Evolutionary conservation across 1,284 basidiomycete genomes (phyloP).

Genomic region (Sporisorium reilianum): DNA sequence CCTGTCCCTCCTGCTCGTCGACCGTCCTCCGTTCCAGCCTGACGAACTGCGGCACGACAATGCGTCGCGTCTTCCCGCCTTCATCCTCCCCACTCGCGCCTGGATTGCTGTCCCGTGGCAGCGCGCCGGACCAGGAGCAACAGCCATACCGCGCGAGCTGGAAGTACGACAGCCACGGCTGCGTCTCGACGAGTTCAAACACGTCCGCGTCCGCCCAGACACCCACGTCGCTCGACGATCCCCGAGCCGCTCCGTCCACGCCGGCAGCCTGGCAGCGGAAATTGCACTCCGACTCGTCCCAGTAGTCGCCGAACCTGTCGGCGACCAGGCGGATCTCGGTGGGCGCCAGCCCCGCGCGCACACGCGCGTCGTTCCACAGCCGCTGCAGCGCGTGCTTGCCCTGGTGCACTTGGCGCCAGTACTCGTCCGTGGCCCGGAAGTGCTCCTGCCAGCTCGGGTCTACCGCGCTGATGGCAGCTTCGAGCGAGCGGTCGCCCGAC

Average conservation of each 20-base stretch:
- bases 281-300: neutral
- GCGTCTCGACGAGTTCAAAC: neutral
- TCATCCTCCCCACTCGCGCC: neutral
- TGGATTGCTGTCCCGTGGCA: neutral
- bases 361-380: neutral
- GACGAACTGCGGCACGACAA: neutral
- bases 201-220: conserved; percentile 12
- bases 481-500: no score
- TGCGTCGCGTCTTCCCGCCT: no score
- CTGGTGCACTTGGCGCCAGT: neutral
- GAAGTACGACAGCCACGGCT: conserved; percentile 1
- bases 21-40: neutral
- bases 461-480: no score
- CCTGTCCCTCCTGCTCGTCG: no score
- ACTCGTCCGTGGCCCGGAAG: neutral
- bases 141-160: neutral
- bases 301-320: no score
- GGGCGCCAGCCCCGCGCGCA: neutral
- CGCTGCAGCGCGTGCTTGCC: neutral
- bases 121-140: neutral
- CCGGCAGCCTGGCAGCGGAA: neutral
- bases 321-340: neutral
- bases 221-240: neutral
- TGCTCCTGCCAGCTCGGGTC: no score
- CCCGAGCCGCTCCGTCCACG: neutral